phyloP scores from a whole-genome alignment of 306 rosid genomes.

The Delonix regia region DNA sequence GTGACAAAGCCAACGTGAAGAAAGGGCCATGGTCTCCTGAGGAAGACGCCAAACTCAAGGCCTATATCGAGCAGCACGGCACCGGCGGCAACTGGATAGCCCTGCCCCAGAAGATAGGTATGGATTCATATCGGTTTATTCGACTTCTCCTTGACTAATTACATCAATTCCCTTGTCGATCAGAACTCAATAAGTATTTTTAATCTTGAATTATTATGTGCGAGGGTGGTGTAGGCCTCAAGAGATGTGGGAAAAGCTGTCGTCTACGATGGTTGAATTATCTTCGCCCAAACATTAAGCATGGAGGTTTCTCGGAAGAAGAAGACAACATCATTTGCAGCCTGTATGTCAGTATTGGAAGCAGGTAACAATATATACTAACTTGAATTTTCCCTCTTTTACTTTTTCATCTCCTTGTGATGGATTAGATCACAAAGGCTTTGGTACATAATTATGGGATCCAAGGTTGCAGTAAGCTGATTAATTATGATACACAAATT shows the following conservation, averaged over 20 bases:
- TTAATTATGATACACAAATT: neutral
- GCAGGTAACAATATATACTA: constrained; percentile 77
- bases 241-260: constrained; percentile 97
- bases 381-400: neutral
- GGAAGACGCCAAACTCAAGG: constrained; percentile 92
- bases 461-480: neutral
- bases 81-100: constrained; percentile 99
- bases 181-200: neutral
- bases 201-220: neutral
- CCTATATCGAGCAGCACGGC: constrained; percentile 81
- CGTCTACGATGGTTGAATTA: constrained; percentile 96
- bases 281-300: constrained; percentile 91
- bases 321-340: constrained; percentile 93
- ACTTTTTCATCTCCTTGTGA: too few relatives aligned
- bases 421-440: too few relatives aligned
- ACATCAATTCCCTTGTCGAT: neutral
- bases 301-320: constrained; percentile 93
- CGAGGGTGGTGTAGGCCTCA: constrained; percentile 54
- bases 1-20: constrained; percentile 98
- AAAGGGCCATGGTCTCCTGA: constrained; percentile 99
- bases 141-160: too few relatives aligned
- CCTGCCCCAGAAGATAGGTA: constrained; percentile 94
- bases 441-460: neutral
- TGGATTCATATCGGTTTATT: too few relatives aligned
- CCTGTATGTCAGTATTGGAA: constrained; percentile 88